Evolutionary conservation across 2,329 filamentous ascomycete genomes (phyloP).

Genomic region (Emergomyces orientalis): DNA sequence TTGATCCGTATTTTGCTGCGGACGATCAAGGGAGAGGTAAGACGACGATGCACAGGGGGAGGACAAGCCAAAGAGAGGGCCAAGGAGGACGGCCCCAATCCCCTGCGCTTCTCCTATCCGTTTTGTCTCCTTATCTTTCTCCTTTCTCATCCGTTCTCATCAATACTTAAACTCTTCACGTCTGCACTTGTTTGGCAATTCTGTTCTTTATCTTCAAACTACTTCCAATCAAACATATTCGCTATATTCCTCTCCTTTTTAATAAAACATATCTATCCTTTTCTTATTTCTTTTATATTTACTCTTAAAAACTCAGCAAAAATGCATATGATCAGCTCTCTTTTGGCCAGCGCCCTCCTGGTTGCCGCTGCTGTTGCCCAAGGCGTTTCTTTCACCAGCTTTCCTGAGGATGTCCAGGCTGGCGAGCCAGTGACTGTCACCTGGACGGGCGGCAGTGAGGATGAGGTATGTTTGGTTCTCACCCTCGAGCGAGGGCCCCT

Average conservation of each 20-base stretch:
- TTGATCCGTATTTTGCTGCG: background rate
- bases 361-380: conserved; percentile 40
- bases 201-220: background rate
- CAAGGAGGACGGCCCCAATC: background rate
- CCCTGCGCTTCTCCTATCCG: background rate
- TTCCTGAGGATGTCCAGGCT: conserved; percentile 40
- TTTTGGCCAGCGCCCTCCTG: conserved; percentile 41
- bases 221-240: background rate
- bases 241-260: background rate
- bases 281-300: no score
- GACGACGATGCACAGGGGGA: background rate
- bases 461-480: conserved; percentile 19
- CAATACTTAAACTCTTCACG: conserved; percentile 1
- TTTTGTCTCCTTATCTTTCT: background rate
- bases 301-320: conserved; percentile 15
- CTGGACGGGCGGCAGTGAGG: conserved; percentile 36
- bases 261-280: background rate
- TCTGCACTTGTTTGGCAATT: conserved; percentile 6
- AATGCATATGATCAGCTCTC: conserved; percentile 45
- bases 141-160: background rate
- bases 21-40: background rate
- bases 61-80: background rate
- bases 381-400: conserved; percentile 43
- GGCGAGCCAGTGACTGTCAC: conserved; percentile 43
- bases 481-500: background rate